Evolutionary conservation across 2,329 filamentous ascomycete genomes (phyloP), one percentile per base, ranked within the genome.

Genomic region (Nigrospora osmanthi): DNA sequence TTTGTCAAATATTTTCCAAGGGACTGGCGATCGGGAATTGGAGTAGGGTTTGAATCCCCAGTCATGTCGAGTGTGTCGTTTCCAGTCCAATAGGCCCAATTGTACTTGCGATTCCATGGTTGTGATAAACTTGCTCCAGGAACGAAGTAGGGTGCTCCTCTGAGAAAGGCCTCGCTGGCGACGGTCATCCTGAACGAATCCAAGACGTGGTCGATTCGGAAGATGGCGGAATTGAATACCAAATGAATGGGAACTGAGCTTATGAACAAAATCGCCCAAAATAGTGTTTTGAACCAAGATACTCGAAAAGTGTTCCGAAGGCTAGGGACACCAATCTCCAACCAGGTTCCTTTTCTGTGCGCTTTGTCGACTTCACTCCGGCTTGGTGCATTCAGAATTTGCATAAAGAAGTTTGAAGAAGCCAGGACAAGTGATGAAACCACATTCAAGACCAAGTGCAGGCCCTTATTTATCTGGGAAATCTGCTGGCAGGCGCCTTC

Each of bases 241-340:
- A 48, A 31, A 19, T 50, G 46, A 5, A 50, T 43, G 4, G 48
- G 46, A 9, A 50, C 28, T 5, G 46, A 48, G 35, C 41, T 45
- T 3, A 48, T 33, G 11, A 47, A 19, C 12, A 50, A 17, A 14
- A 44, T 14, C 2, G 45, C 4, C 43, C 46, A 48, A 31, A 33
- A 42, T 6, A 23, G 14, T 3, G 40, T 23, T 39, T 48, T 48
- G 13, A 42, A 42, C 9, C 3, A 17, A 19, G 39, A 34, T 5
- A 47, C 30, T 7, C 9, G 15, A 11, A 36, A 38, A 10, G 68
- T 30, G 46, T 68, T 70, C 2, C 66, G 55, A 1, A 64, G n/a
- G 45, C 63, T 68, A 2, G 63, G 55, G 2, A 70, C 51, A 1
- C 73, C 70, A 40, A 72, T 65, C 39, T 67, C 63, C 1, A 73